Evolutionary conservation across 148 eudicot genomes (phyloP).

Genomic region (Linanthus parryae): DNA sequence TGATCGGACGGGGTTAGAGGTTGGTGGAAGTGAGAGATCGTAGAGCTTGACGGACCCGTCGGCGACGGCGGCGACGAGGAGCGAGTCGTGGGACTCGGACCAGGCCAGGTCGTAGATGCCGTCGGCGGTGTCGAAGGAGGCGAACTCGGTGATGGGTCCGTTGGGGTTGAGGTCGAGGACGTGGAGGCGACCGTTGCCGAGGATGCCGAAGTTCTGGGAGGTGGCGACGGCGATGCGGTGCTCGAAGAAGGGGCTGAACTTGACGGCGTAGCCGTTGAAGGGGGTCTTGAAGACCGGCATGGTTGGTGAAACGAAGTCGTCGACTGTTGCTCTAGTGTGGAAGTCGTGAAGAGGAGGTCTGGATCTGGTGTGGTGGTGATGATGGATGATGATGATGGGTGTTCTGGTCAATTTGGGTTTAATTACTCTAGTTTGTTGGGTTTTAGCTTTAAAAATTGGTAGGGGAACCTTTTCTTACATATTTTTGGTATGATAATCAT

Average conservation of each 20-base stretch:
- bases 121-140: constrained; percentile 91
- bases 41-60: constrained; percentile 85
- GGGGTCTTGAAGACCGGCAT: constrained; percentile 88
- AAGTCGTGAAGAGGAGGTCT: no score
- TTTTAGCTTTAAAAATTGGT: no score
- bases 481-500: no score
- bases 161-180: constrained; percentile 57
- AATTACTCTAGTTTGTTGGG: no score
- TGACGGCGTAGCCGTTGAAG: constrained; percentile 93
- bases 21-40: constrained; percentile 75
- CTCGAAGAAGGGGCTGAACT: constrained; percentile 93
- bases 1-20: constrained; percentile 66
- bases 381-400: no score
- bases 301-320: no score
- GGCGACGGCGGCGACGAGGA: constrained; percentile 75
- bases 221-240: constrained; percentile 85
- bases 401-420: no score
- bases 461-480: no score
- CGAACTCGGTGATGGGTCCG: constrained; percentile 43
- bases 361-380: no score
- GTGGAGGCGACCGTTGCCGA: constrained; percentile 94
- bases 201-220: constrained; percentile 94
- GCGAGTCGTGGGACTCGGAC: constrained; percentile 88
- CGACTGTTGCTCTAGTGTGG: no score
- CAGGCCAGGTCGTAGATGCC: constrained; percentile 91